These are phyloP conservation scores for Taphrina communis DNA, from an alignment of 1,139 yeast species.

Conservation along the genomic window DNA sequence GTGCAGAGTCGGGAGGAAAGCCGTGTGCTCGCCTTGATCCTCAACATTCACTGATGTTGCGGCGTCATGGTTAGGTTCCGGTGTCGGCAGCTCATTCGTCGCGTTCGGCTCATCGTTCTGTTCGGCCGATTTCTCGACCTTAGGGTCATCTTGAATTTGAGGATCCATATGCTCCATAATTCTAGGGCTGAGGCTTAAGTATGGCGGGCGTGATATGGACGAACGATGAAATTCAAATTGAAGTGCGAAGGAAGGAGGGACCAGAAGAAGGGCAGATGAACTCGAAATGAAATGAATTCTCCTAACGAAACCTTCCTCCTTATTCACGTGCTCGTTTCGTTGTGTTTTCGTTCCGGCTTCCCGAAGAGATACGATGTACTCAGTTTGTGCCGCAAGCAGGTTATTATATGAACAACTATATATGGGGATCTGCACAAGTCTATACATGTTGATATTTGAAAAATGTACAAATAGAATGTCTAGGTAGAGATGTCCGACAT, in stretches of 20 bases:
- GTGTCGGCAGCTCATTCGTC: conserved; percentile 16
- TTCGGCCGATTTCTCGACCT: conserved; percentile 6
- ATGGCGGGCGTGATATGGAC: conserved; percentile 15
- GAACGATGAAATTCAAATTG: conserved; percentile 21
- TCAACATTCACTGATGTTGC: background rate
- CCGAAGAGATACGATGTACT: background rate
- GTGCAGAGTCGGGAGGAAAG: conserved; percentile 22
- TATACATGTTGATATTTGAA: background rate
- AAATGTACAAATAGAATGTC: too few relatives aligned
- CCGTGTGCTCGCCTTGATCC: conserved; percentile 22
- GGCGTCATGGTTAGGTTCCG: background rate
- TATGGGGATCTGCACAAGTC: background rate
- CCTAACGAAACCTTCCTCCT: background rate
- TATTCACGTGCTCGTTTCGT: background rate
- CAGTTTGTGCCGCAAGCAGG: too few relatives aligned
- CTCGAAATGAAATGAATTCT: conserved; percentile 5
- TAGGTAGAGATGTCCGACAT: too few relatives aligned
- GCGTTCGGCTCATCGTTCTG: background rate
- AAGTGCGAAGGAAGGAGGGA: background rate
- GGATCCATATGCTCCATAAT: conserved; percentile 17
- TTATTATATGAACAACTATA: background rate
- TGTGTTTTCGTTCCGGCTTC: background rate
- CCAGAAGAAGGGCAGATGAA: conserved; percentile 6
- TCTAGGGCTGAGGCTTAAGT: conserved; percentile 12
- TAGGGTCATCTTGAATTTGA: conserved; percentile 10